A percentile compares a stretch with the other conserved stretches of the same genome.
These are phyloP conservation scores for Agaricus subrufescens DNA, from an alignment of 768 basidiomycete species.

Conservation along the genomic window DNA sequence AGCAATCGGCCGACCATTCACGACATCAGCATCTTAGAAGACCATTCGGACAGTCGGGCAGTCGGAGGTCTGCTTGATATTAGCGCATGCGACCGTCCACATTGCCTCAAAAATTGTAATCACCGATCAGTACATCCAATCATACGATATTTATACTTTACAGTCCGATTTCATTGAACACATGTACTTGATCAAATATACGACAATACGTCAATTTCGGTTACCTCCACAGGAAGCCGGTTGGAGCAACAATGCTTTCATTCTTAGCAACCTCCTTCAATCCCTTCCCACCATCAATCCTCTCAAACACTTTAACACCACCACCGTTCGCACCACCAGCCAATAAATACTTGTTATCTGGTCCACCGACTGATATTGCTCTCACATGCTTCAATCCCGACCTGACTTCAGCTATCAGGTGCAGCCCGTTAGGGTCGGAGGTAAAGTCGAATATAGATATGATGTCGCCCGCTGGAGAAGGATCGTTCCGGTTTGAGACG, in stretches of 20 bases:
- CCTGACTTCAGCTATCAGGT: slow-evolving; percentile 56
- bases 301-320: slow-evolving; percentile 69
- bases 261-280: slow-evolving; percentile 50
- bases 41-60: too few relatives aligned
- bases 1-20: slow-evolving; percentile 6
- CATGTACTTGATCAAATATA: too few relatives aligned
- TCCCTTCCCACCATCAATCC: slow-evolving; percentile 52
- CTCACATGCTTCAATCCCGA: slow-evolving; percentile 69
- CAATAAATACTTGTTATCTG: slow-evolving; percentile 55
- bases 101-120: too few relatives aligned
- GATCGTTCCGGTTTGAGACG: slow-evolving; percentile 72
- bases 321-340: slow-evolving; percentile 60
- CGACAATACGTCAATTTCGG: neutral
- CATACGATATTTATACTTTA: too few relatives aligned
- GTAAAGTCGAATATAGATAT: slow-evolving; percentile 64
- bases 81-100: too few relatives aligned
- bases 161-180: too few relatives aligned
- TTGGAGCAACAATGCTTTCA: slow-evolving; percentile 37
- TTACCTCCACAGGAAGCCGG: slow-evolving; percentile 53
- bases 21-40: too few relatives aligned
- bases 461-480: slow-evolving; percentile 63
- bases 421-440: slow-evolving; percentile 33
- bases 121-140: too few relatives aligned
- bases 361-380: slow-evolving; percentile 64
- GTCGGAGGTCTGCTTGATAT: too few relatives aligned